Evolutionary conservation across 768 basidiomycete genomes (phyloP), one percentile per base, ranked within the genome.

Genomic region (Boletus rubescentipes): DNA sequence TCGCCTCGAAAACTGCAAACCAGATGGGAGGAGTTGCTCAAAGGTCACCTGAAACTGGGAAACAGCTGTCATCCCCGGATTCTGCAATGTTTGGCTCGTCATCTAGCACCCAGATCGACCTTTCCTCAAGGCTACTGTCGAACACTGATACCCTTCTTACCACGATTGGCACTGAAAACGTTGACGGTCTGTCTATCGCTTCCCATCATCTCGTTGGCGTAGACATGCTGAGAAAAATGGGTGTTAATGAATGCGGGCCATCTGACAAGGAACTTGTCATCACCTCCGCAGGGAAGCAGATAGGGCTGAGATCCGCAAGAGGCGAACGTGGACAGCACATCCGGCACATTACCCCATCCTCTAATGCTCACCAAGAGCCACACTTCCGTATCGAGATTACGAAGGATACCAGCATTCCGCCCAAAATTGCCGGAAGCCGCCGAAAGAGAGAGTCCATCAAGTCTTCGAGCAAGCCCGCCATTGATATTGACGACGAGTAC

Each of bases 391-490:
- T 47, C 34, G 51, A 54, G 29, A 54, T 18, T 26, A 31, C 38
- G 23, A 53, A 47, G 14, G 39, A 58, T 26, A 44, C 38, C 3
- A 51, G 20, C 40, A 14, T 41, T 10, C 54, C 54, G 5, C 36
- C 43, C 4, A 70, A 53, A 39, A 38, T 64, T 32, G 53, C 57
- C 23, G 67, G 68, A 32, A 63, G 10, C 21, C 69, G 68, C 42
- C 61, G 68, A 57, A 69, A 71, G 45, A 57, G 68, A 44, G 63
- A 69, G 21, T 29, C 21, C 21, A 40, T 20, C 15, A 51, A 51
- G 34, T 38, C 51, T 36, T 42, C 57, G 12, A 31, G 37, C 18
- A 58, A 50, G 10, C 23, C 38, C 14, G 4, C 29, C 20, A 26
- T 53, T 12, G 62, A 62, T 34, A n/a, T 47, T 44, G 59, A 58